Conservation (phyloP, 768 basidiomycete genomes). For the Steccherinum ochraceum region DNA sequence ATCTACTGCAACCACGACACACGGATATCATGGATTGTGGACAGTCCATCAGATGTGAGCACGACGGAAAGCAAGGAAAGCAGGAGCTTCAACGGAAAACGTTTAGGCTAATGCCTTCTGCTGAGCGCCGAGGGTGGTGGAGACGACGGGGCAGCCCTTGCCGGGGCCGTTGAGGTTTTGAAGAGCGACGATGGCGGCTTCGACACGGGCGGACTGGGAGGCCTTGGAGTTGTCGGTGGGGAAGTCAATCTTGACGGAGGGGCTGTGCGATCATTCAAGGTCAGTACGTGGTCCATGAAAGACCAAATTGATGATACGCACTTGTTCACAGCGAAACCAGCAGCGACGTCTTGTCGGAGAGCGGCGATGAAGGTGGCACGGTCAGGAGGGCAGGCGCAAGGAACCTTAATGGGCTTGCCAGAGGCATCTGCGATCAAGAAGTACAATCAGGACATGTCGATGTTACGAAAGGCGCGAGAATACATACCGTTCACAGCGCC, state of each 20-base stretch:
- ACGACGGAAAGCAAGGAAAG: background rate
- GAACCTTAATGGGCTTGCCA: constrained; percentile 53
- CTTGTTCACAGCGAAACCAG: constrained; percentile 61
- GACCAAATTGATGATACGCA: background rate
- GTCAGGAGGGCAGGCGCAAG: constrained; percentile 60
- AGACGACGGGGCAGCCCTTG: constrained; percentile 57
- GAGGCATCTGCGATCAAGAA: constrained; percentile 25
- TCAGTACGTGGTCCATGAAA: background rate
- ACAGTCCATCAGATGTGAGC: too few species aligned
- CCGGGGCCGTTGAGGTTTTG: constrained; percentile 70
- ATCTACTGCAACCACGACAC: background rate
- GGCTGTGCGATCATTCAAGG: constrained; percentile 16
- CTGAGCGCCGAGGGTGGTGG: constrained; percentile 31
- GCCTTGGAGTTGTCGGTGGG: constrained; percentile 50
- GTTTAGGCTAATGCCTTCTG: constrained; percentile 8
- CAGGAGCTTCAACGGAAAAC: constrained; percentile 19
- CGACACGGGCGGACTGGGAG: constrained; percentile 50
- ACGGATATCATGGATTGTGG: background rate
- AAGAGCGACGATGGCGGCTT: constrained; percentile 57
- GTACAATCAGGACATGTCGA: background rate
- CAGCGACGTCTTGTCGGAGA: constrained; percentile 44
- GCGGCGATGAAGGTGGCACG: constrained; percentile 39
- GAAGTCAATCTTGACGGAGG: constrained; percentile 51
- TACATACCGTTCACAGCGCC: constrained; percentile 45
- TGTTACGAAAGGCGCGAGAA: background rate